These are phyloP conservation scores for Clonostachys sp. DNA, from an alignment of 2,329 filamentous ascomycete genomes.

Conservation along the genomic window DNA sequence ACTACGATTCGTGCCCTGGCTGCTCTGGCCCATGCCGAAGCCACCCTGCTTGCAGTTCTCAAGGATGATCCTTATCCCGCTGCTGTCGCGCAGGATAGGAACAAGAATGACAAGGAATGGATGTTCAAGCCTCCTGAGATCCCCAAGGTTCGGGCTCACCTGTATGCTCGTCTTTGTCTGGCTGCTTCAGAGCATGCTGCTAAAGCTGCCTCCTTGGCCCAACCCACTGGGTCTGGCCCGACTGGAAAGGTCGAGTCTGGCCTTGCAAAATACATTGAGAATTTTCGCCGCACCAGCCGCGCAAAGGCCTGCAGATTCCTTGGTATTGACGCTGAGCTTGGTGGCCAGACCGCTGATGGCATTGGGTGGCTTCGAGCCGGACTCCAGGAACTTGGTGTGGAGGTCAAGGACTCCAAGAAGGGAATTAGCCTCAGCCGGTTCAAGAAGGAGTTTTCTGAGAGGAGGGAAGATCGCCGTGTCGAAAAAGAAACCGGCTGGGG, in stretches of 20 bases:
- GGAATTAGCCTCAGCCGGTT: slow-evolving; percentile 56
- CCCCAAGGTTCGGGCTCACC: slow-evolving; percentile 79
- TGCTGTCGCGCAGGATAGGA: slow-evolving; percentile 74
- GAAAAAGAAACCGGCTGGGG: slow-evolving; percentile 74
- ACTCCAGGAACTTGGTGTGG: slow-evolving; percentile 67
- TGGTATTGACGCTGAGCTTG: slow-evolving; percentile 81
- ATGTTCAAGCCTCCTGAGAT: slow-evolving; percentile 91
- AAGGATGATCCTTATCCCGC: slow-evolving; percentile 94
- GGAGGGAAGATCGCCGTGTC: slow-evolving; percentile 72
- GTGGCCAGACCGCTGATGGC: slow-evolving; percentile 74
- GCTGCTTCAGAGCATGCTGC: slow-evolving; percentile 84
- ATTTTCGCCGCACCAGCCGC: slow-evolving; percentile 68
- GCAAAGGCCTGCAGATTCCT: slow-evolving; percentile 89
- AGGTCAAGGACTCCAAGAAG: slow-evolving; percentile 44
- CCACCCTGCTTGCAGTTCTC: slow-evolving; percentile 81
- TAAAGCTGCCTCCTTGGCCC: slow-evolving; percentile 55
- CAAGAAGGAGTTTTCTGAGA: slow-evolving; percentile 72
- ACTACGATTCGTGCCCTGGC: slow-evolving; percentile 51
- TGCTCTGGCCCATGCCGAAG: slow-evolving; percentile 75
- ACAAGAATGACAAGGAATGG: slow-evolving; percentile 85
- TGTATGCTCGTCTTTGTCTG: slow-evolving; percentile 84
- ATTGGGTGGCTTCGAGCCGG: slow-evolving; percentile 85
- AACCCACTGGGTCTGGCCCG: slow-evolving; percentile 14
- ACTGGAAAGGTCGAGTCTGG: slow-evolving; percentile 56
- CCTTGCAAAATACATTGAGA: slow-evolving; percentile 69